phyloP scores from a whole-genome alignment of 2,329 filamentous ascomycete genomes.

The Mycocentrospora acerina region DNA sequence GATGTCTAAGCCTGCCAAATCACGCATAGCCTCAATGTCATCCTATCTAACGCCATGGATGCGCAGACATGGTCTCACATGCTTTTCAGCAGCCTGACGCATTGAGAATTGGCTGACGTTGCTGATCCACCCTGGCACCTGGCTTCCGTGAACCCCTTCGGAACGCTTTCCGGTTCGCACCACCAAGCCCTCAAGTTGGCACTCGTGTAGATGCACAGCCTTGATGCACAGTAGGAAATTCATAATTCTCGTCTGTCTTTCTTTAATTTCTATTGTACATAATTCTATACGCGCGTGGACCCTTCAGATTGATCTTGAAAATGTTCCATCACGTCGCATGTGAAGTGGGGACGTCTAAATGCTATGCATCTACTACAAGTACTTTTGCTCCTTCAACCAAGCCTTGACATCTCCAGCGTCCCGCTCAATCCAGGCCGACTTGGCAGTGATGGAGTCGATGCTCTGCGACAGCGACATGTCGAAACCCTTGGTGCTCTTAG shows the following conservation, averaged over 20 bases:
- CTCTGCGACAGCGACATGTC: slow-evolving; percentile 89
- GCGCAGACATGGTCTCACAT: slow-evolving; percentile 28
- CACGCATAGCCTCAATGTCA: slow-evolving; percentile 15
- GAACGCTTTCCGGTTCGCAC: slow-evolving; percentile 4
- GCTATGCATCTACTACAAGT: slow-evolving; percentile 45
- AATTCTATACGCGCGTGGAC: slow-evolving; percentile 7
- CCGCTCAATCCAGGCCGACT: slow-evolving; percentile 76
- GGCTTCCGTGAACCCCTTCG: slow-evolving; percentile 6
- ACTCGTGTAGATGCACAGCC: too few relatives aligned
- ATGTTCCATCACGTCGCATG: too few relatives aligned
- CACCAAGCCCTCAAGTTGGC: too few relatives aligned
- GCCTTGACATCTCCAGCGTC: slow-evolving; percentile 74
- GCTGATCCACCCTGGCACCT: slow-evolving; percentile 19
- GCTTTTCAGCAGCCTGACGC: slow-evolving; percentile 21
- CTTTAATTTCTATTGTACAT: slow-evolving; percentile 10
- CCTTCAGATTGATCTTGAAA: background rate
- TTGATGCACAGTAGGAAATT: background rate
- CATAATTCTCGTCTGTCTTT: background rate
- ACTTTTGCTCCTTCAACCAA: slow-evolving; percentile 70
- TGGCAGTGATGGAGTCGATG: slow-evolving; percentile 79
- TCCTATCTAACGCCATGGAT: slow-evolving; percentile 15
- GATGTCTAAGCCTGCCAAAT: slow-evolving; percentile 6
- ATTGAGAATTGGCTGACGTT: slow-evolving; percentile 32
- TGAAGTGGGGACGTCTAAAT: too few relatives aligned
- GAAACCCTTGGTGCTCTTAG: slow-evolving; percentile 83